A percentile compares a stretch with the other conserved stretches of the same genome.
Conservation (phyloP, 192 early-diverging fungal genomes). For the Coemansia sp. region DNA sequence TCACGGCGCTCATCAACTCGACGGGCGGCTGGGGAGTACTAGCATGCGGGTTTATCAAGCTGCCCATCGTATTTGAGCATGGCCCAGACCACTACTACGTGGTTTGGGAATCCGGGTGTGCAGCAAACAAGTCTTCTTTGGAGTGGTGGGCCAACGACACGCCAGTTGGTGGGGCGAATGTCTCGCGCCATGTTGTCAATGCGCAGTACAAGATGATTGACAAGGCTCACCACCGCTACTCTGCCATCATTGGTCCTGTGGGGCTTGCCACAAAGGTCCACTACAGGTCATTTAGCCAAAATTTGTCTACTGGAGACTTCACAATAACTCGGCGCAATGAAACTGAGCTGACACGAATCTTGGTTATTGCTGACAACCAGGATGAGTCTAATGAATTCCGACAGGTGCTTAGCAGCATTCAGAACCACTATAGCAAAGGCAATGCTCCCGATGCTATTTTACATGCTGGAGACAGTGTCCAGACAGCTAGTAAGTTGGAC, state of each 20-base stretch:
- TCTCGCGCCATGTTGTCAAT: conserved; percentile 7
- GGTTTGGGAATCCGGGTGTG: conserved; percentile 46
- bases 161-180: neutral
- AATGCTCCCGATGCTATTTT: conserved; percentile 56
- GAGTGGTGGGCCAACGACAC: conserved; percentile 41
- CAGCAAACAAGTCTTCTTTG: conserved; percentile 9
- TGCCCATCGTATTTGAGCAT: conserved; percentile 47
- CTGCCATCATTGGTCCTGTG: conserved; percentile 41
- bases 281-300: conserved; percentile 28
- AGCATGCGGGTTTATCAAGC: conserved; percentile 31
- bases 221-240: conserved; percentile 34
- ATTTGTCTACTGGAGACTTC: conserved; percentile 14
- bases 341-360: conserved; percentile 2
- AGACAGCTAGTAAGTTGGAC: conserved; percentile 57
- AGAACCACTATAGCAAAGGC: conserved; percentile 8
- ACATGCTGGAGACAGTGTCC: conserved; percentile 74
- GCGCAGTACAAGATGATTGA: conserved; percentile 35
- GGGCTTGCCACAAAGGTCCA: conserved; percentile 11
- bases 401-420: conserved; percentile 12
- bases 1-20: conserved; percentile 11
- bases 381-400: conserved; percentile 26
- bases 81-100: conserved; percentile 46
- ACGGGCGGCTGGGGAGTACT: conserved; percentile 16
- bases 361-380: conserved; percentile 55
- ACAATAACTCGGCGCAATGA: conserved; percentile 16